phyloP scores from a whole-genome alignment of 2,329 filamentous ascomycete species.

The Scleromitrula shiraiana region DNA sequence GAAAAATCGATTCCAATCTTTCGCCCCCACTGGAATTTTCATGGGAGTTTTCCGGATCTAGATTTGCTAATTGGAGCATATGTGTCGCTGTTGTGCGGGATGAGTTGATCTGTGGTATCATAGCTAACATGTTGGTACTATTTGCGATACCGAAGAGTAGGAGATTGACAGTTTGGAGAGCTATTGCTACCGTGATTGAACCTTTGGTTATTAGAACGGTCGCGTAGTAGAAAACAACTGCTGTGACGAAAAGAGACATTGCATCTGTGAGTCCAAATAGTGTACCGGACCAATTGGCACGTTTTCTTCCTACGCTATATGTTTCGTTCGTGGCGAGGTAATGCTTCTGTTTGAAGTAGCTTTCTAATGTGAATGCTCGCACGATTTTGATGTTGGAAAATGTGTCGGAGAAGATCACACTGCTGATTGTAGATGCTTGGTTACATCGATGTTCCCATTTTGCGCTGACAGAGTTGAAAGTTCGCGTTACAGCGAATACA shows the following conservation, averaged over 20 bases:
- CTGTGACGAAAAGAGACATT: constrained; percentile 61
- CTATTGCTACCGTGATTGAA: constrained; percentile 43
- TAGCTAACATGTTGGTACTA: constrained; percentile 58
- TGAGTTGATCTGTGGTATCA: constrained; percentile 73
- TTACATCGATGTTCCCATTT: constrained; percentile 68
- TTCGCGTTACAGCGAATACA: constrained; percentile 56
- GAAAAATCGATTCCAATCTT: too few relatives aligned
- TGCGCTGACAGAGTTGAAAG: constrained; percentile 56
- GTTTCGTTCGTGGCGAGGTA: constrained; percentile 40
- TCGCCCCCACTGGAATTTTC: too few relatives aligned
- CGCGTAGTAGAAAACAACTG: constrained; percentile 79
- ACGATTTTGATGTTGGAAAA: constrained; percentile 75
- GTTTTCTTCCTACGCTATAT: constrained; percentile 53
- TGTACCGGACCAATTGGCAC: constrained; percentile 59
- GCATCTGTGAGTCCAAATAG: constrained; percentile 75
- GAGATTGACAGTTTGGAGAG: constrained; percentile 71
- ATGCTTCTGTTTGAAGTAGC: constrained; percentile 61
- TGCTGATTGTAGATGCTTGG: constrained; percentile 50
- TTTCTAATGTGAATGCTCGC: constrained; percentile 64
- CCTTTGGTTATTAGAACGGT: constrained; percentile 50
- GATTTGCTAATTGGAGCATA: constrained; percentile 60
- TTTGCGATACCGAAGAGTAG: constrained; percentile 78
- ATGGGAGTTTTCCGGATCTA: constrained; percentile 36
- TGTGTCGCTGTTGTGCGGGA: constrained; percentile 65
- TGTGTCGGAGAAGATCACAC: constrained; percentile 62